A percentile compares a stretch with the other conserved stretches of the same genome.
These are phyloP conservation scores for Castanea sativa DNA, from an alignment of 306 rosid species.

Conservation along the genomic window DNA sequence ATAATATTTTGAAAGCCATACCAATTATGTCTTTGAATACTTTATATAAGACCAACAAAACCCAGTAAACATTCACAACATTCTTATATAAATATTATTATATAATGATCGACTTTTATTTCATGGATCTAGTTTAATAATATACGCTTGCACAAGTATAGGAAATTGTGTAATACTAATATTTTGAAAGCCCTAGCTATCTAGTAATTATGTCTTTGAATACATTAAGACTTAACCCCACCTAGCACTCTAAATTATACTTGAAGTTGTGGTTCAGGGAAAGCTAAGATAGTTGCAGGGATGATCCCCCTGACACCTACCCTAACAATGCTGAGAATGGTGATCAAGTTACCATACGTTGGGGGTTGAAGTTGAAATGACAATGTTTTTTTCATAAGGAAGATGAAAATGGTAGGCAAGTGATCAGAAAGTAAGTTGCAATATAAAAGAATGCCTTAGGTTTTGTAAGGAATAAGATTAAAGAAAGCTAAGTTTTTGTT, in stretches of 20 bases:
- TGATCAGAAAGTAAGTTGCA: background rate
- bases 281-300: constrained; percentile 58
- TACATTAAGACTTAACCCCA: too few species aligned
- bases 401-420: background rate
- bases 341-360: constrained; percentile 56
- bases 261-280: constrained; percentile 68
- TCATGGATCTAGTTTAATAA: too few species aligned
- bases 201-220: too few species aligned
- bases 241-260: background rate
- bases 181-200: too few species aligned
- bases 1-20: too few species aligned
- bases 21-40: too few species aligned
- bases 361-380: constrained; percentile 50
- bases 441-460: background rate
- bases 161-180: too few species aligned
- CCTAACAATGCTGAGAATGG: constrained; percentile 79
- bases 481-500: background rate
- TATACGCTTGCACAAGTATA: too few species aligned
- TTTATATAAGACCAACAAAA: constrained; percentile 2
- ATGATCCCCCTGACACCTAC: constrained; percentile 83
- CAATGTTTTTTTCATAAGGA: constrained; percentile 29
- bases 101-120: too few species aligned
- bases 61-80: background rate
- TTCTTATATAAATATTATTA: too few species aligned
- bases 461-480: background rate